Evolutionary conservation across 805 yeast genomes (phyloP).

Genomic region (Myxozyma neotropica): DNA sequence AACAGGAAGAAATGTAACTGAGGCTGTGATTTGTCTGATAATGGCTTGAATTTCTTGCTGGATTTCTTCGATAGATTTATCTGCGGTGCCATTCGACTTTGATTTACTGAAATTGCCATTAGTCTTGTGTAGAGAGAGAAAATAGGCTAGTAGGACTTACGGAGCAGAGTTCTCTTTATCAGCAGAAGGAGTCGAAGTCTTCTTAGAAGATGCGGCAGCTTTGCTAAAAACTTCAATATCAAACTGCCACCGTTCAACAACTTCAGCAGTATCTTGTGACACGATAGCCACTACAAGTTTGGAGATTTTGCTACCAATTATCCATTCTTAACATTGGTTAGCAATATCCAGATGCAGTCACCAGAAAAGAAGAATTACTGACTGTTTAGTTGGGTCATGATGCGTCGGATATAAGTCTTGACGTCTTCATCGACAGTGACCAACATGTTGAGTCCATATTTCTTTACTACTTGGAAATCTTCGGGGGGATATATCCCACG

Average conservation of each 20-base stretch:
- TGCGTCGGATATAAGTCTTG: constrained; percentile 62
- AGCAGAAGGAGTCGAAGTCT: not conserved
- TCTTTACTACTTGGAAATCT: constrained; percentile 74
- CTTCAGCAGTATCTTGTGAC: constrained; percentile 64
- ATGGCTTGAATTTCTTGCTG: constrained; percentile 82
- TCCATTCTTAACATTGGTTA: constrained; percentile 56
- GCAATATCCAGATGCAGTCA: not conserved
- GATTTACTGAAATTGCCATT: not conserved
- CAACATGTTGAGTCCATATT: constrained; percentile 76
- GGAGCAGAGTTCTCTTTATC: constrained; percentile 25
- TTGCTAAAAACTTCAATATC: constrained; percentile 52
- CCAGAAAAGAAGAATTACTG: constrained; percentile 13
- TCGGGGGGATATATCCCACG: constrained; percentile 88
- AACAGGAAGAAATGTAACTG: constrained; percentile 81
- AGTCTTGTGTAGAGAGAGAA: not conserved
- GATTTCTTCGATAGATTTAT: constrained; percentile 51
- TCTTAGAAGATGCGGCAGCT: not conserved
- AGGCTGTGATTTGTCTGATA: constrained; percentile 84
- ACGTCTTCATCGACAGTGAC: constrained; percentile 77
- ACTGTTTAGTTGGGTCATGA: constrained; percentile 66
- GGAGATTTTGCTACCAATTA: constrained; percentile 66
- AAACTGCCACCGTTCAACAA: constrained; percentile 87
- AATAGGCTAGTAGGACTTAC: constrained; percentile 8
- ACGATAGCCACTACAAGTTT: constrained; percentile 74
- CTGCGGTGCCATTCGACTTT: constrained; percentile 35